phyloP scores from a whole-genome alignment of 2,329 filamentous ascomycete species.

The Trichoderma lentiforme region DNA sequence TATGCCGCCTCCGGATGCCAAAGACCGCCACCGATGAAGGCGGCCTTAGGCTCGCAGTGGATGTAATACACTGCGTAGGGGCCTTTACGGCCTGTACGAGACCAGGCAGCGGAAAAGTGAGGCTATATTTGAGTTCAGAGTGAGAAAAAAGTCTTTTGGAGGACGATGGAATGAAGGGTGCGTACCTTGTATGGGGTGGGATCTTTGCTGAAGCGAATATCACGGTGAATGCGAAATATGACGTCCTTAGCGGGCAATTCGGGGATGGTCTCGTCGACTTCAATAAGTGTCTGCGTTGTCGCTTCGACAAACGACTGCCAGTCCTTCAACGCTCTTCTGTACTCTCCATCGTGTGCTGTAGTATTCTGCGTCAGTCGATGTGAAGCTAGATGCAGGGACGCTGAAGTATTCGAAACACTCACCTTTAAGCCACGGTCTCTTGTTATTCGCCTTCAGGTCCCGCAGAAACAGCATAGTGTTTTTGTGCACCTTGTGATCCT shows the following conservation, averaged over 20 bases:
- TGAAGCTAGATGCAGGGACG: not conserved
- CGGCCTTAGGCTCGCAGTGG: slow-evolving; percentile 69
- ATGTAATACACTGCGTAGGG: slow-evolving; percentile 88
- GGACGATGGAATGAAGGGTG: not conserved
- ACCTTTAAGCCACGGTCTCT: slow-evolving; percentile 58
- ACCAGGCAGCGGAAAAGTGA: slow-evolving; percentile 83
- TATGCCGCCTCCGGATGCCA: slow-evolving; percentile 72
- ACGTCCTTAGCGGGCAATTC: slow-evolving; percentile 84
- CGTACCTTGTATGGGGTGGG: slow-evolving; percentile 83
- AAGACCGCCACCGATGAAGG: slow-evolving; percentile 75
- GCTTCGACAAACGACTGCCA: slow-evolving; percentile 75
- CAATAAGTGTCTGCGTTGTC: slow-evolving; percentile 66
- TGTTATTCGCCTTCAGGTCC: slow-evolving; percentile 59
- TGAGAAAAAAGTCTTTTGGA: not conserved
- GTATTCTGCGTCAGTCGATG: not conserved
- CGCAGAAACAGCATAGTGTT: slow-evolving; percentile 57
- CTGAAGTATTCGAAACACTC: slow-evolving; percentile 20
- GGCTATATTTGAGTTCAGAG: slow-evolving; percentile 46
- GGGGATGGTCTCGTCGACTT: slow-evolving; percentile 76
- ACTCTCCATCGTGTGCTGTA: slow-evolving; percentile 74
- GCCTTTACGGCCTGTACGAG: slow-evolving; percentile 80
- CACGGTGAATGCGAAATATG: slow-evolving; percentile 82
- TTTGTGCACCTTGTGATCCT: slow-evolving; percentile 50
- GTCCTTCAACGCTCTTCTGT: slow-evolving; percentile 72
- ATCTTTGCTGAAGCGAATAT: slow-evolving; percentile 80